phyloP scores from a whole-genome alignment of 805 yeast genomes.

The Saccharomycopsis selenospora region DNA sequence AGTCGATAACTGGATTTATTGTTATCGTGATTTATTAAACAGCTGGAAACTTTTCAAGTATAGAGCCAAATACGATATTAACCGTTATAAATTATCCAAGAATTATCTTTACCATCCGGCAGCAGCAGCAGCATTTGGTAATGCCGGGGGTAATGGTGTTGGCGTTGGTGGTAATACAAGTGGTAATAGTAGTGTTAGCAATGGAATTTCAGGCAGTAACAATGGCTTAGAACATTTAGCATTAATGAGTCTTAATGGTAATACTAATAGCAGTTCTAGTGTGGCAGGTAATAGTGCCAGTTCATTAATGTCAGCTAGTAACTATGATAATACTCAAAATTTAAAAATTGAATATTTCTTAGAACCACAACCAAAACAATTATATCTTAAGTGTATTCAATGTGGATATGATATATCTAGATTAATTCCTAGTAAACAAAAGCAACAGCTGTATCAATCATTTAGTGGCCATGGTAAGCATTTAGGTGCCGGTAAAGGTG shows the following conservation, averaged over 20 bases:
- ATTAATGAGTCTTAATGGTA: background rate
- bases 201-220: background rate
- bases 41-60: slow-evolving; percentile 74
- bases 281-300: background rate
- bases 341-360: slow-evolving; percentile 6
- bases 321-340: background rate
- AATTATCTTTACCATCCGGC: slow-evolving; percentile 22
- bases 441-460: slow-evolving; percentile 8
- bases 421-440: slow-evolving; percentile 12
- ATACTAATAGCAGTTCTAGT: background rate
- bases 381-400: slow-evolving; percentile 69
- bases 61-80: slow-evolving; percentile 81
- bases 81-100: slow-evolving; percentile 56
- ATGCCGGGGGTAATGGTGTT: background rate
- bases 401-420: slow-evolving; percentile 63
- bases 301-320: background rate
- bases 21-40: slow-evolving; percentile 61
- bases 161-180: background rate
- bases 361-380: slow-evolving; percentile 50
- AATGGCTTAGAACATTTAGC: background rate
- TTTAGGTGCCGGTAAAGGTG: background rate
- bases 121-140: background rate
- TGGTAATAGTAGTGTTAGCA: background rate
- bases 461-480: background rate
- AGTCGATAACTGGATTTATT: slow-evolving; percentile 71